These are phyloP conservation scores for Cercophora newfieldiana DNA, from an alignment of 495 filamentous ascomycete species.

Conservation along the genomic window DNA sequence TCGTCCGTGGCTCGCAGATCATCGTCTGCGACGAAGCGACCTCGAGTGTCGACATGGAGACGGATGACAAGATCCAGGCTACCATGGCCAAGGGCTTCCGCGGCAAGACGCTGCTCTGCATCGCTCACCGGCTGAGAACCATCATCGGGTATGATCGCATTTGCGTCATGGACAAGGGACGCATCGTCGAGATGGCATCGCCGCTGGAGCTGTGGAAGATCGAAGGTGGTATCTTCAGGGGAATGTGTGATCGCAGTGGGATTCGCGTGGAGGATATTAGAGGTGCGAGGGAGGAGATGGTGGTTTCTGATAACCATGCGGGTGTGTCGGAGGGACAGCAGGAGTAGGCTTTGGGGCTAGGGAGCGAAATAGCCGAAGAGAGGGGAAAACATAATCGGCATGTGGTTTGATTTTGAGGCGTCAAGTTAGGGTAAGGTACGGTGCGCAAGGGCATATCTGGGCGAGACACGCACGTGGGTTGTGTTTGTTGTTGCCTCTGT, in stretches of 20 bases:
- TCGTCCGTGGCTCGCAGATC: constrained; percentile 83
- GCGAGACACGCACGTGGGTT: background rate
- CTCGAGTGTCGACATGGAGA: constrained; percentile 90
- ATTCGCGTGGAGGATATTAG: constrained; percentile 74
- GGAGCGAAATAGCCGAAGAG: background rate
- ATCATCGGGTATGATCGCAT: constrained; percentile 95
- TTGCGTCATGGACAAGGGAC: constrained; percentile 88
- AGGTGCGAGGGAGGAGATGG: constrained; percentile 30
- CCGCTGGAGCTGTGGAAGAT: constrained; percentile 65
- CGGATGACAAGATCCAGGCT: constrained; percentile 89
- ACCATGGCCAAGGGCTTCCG: constrained; percentile 86
- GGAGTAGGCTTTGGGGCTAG: background rate
- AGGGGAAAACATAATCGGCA: background rate
- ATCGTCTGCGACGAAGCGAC: constrained; percentile 98
- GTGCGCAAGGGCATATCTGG: no score
- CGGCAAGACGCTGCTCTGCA: constrained; percentile 88
- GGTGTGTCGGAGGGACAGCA: constrained; percentile 8
- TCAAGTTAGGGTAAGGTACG: background rate
- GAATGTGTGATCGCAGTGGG: constrained; percentile 91
- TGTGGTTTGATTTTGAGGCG: background rate
- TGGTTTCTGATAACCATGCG: constrained; percentile 8
- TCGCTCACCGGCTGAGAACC: constrained; percentile 89
- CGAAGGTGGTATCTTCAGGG: constrained; percentile 72
- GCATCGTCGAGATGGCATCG: constrained; percentile 81
- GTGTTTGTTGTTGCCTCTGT: background rate